A percentile compares a stretch with the other conserved stretches of the same genome.
Evolutionary conservation across 1,284 basidiomycete genomes (phyloP).

Genomic region (Sporisorium reilianum): DNA sequence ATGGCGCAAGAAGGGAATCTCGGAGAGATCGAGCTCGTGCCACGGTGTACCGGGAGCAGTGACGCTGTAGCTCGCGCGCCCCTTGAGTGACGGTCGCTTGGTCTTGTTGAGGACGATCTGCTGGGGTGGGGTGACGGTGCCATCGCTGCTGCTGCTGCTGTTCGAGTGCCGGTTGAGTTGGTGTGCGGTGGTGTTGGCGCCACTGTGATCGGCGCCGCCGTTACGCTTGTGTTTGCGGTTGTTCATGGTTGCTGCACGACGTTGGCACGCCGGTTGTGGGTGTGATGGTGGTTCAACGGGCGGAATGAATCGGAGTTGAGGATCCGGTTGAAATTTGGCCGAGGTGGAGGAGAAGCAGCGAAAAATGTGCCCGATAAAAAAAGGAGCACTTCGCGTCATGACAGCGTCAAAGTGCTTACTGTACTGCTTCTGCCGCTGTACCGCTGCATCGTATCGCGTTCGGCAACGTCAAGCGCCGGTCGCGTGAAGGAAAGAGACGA

Average conservation of each 20-base stretch:
- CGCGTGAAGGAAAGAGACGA: neutral
- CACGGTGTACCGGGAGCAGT: slow-evolving; percentile 61
- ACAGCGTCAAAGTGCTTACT: no score
- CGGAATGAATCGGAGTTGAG: neutral
- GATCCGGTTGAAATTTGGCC: neutral
- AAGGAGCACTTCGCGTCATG: no score
- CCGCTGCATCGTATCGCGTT: neutral
- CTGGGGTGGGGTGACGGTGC: slow-evolving; percentile 39
- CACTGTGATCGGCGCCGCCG: slow-evolving; percentile 11
- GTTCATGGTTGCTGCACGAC: slow-evolving; percentile 25
- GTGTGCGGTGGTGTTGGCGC: slow-evolving; percentile 23
- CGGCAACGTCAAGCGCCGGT: neutral
- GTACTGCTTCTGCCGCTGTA: no score
- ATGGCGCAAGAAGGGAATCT: slow-evolving; percentile 56
- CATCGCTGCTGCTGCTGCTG: slow-evolving; percentile 10
- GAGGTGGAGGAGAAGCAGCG: no score
- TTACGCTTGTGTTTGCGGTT: slow-evolving; percentile 40
- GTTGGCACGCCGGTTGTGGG: no score
- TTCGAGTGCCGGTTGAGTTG: slow-evolving; percentile 21
- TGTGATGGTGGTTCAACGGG: no score
- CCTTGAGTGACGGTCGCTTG: slow-evolving; percentile 41
- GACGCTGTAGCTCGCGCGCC: slow-evolving; percentile 49
- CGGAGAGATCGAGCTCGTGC: slow-evolving; percentile 62
- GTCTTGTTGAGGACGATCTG: slow-evolving; percentile 48
- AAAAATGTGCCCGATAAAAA: no score